A percentile compares a stretch with the other conserved stretches of the same genome.
Evolutionary conservation across 805 yeast genomes (phyloP).

Genomic region (Candida krabiensis): DNA sequence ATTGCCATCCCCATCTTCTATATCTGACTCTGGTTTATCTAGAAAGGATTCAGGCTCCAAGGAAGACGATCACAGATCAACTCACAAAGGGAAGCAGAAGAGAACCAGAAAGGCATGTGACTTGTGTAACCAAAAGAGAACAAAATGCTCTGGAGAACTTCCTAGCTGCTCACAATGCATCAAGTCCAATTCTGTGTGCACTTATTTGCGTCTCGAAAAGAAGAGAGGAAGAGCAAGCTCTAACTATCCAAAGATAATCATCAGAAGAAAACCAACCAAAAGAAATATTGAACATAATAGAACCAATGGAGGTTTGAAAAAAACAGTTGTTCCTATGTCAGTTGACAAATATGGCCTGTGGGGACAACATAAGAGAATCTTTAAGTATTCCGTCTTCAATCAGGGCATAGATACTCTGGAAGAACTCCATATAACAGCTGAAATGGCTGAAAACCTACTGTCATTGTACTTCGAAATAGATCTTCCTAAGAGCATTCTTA

Average conservation of each 20-base stretch:
- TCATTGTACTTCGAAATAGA: slow-evolving; percentile 11
- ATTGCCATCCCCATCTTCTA: too few species aligned
- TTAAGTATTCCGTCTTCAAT: slow-evolving; percentile 10
- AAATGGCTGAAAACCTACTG: slow-evolving; percentile 10
- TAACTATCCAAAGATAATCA: slow-evolving; percentile 37
- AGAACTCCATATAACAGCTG: slow-evolving; percentile 7
- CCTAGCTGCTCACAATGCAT: slow-evolving; percentile 45
- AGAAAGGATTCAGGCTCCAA: too few species aligned
- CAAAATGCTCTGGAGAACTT: slow-evolving; percentile 46
- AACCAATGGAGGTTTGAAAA: background rate
- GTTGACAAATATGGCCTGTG: too few species aligned
- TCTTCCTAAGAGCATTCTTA: slow-evolving; percentile 10
- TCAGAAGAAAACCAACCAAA: slow-evolving; percentile 26
- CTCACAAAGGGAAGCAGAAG: slow-evolving; percentile 14
- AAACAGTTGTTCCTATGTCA: background rate
- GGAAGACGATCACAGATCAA: too few species aligned
- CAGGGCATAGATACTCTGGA: slow-evolving; percentile 7
- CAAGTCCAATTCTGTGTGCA: slow-evolving; percentile 34
- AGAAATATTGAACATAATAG: slow-evolving; percentile 5
- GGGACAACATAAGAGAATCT: too few species aligned
- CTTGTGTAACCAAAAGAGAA: slow-evolving; percentile 44
- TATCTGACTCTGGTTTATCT: too few species aligned
- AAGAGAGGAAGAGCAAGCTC: slow-evolving; percentile 48
- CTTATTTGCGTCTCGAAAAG: slow-evolving; percentile 43
- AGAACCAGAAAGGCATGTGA: slow-evolving; percentile 45